Conservation (phyloP, 768 basidiomycete genomes). For the Ramaria rubella region DNA sequence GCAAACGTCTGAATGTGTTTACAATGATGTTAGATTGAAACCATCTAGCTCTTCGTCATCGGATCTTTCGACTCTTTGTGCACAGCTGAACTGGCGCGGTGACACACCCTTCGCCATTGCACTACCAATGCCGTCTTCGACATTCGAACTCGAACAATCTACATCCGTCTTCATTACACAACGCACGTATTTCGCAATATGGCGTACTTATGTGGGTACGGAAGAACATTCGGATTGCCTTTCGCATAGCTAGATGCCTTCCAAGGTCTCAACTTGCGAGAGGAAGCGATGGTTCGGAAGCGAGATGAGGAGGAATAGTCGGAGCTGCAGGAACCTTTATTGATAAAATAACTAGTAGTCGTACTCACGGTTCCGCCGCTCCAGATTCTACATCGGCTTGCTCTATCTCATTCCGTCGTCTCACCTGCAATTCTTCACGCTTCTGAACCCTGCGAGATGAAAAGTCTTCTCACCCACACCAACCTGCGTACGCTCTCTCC, state of each 20-base stretch:
- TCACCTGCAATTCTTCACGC: slow-evolving; percentile 12
- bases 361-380: not conserved
- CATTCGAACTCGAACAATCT: slow-evolving; percentile 37
- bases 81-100: slow-evolving; percentile 48
- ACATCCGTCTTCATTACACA: slow-evolving; percentile 18
- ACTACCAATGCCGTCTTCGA: slow-evolving; percentile 35
- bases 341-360: slow-evolving; percentile 18
- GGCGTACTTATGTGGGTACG: not conserved
- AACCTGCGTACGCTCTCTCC: slow-evolving; percentile 4
- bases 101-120: slow-evolving; percentile 46
- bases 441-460: not conserved
- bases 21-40: slow-evolving; percentile 27
- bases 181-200: not conserved
- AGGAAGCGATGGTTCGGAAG: slow-evolving; percentile 32
- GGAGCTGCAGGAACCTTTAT: slow-evolving; percentile 25
- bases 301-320: slow-evolving; percentile 26
- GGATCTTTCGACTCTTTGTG: slow-evolving; percentile 39
- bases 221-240: slow-evolving; percentile 7
- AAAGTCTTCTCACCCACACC: slow-evolving; percentile 13
- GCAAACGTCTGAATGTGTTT: not conserved
- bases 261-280: slow-evolving; percentile 46
- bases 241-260: slow-evolving; percentile 49
- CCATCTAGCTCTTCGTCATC: slow-evolving; percentile 19
- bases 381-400: slow-evolving; percentile 10
- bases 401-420: slow-evolving; percentile 28